Evolutionary conservation across 2,329 filamentous ascomycete species (phyloP).

Genomic region (Fusarium dimerum): DNA sequence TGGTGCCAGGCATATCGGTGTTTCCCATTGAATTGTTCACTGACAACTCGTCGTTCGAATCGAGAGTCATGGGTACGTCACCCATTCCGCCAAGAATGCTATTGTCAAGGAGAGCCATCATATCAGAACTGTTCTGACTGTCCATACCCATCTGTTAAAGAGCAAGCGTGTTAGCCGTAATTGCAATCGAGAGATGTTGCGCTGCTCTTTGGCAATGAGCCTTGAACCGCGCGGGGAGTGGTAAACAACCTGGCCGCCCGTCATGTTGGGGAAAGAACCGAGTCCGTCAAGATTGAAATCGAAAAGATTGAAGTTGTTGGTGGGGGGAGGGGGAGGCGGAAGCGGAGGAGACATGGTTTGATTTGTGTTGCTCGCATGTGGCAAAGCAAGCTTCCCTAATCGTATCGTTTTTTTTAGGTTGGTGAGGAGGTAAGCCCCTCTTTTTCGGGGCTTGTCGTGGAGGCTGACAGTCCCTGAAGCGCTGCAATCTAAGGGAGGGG

Average conservation of each 20-base stretch:
- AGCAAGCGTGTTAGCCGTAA: conserved; percentile 21
- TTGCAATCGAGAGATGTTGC: conserved; percentile 19
- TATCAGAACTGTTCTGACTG: conserved; percentile 36
- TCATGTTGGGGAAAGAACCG: conserved; percentile 30
- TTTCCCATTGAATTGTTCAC: conserved; percentile 22
- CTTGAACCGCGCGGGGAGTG: conserved; percentile 13
- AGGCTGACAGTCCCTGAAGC: neutral
- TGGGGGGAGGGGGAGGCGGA: conserved; percentile 33
- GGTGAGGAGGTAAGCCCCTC: neutral
- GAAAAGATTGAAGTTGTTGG: conserved; percentile 35
- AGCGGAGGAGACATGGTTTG: conserved; percentile 40
- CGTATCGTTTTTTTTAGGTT: conserved; percentile 24
- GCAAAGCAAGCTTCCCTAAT: conserved; percentile 20
- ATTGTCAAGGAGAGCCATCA: conserved; percentile 48
- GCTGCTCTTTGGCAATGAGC: conserved; percentile 10
- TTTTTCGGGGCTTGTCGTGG: neutral
- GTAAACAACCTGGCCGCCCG: conserved; percentile 25
- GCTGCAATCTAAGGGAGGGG: neutral
- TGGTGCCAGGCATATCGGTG: conserved; percentile 20
- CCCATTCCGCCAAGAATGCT: conserved; percentile 40
- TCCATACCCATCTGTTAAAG: conserved; percentile 23
- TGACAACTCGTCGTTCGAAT: conserved; percentile 35
- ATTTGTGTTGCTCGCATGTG: conserved; percentile 24
- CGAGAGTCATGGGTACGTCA: conserved; percentile 46
- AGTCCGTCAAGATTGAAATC: conserved; percentile 35